phyloP scores from a whole-genome alignment of 1,139 yeast genomes.

The Blastobotrys serpentis region DNA sequence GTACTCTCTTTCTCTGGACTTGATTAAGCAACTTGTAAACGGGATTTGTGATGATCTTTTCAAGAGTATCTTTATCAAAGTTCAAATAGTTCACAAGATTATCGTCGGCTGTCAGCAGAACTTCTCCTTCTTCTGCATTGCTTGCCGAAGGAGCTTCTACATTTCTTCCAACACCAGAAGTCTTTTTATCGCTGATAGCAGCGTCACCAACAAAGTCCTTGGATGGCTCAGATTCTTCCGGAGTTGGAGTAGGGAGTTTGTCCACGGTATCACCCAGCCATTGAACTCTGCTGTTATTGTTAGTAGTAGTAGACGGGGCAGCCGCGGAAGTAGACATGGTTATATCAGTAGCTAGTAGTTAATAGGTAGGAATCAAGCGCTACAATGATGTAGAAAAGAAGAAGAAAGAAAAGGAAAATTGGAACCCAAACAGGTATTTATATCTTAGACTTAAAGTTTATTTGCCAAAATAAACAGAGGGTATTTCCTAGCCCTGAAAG shows the following conservation, averaged over 20 bases:
- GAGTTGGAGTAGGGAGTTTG: slow-evolving; percentile 5
- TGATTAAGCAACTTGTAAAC: background rate
- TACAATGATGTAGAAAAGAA: background rate
- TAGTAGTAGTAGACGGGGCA: background rate
- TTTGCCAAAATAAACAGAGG: background rate
- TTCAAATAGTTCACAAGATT: slow-evolving; percentile 2
- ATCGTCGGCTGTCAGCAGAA: background rate
- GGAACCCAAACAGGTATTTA: background rate
- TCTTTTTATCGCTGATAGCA: background rate
- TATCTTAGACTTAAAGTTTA: background rate
- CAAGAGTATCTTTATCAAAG: background rate
- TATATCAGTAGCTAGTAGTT: background rate
- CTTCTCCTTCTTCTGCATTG: too few relatives aligned
- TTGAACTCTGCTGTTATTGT: slow-evolving; percentile 3
- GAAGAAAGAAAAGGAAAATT: background rate
- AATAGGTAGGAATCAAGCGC: slow-evolving; percentile 2
- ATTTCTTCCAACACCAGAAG: too few relatives aligned
- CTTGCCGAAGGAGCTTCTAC: background rate
- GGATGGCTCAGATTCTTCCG: background rate
- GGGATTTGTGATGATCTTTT: background rate
- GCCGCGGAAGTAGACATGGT: slow-evolving; percentile 5
- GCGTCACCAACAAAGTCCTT: background rate
- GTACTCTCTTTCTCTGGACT: background rate
- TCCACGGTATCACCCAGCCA: slow-evolving; percentile 1
- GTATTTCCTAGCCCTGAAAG: too few relatives aligned